Conservation (phyloP, 106 monocot genomes). For the Hemerocallis citrina region DNA sequence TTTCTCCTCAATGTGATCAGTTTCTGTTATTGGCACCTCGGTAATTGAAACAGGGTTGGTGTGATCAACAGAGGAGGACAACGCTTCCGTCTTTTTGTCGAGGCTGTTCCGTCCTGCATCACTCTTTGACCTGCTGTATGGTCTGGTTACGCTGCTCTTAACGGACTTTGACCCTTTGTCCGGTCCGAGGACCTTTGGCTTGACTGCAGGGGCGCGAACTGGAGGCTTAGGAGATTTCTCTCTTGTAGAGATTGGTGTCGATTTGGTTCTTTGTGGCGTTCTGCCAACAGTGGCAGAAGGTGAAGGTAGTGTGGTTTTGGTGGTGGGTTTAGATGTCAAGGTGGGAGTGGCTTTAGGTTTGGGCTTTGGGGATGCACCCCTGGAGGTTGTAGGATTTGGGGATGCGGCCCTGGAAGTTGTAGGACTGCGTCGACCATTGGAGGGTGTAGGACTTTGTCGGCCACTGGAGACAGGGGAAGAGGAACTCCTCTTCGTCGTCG, state of each 20-base stretch:
- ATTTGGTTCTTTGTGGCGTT: background rate
- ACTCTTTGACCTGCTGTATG: slow-evolving; percentile 1
- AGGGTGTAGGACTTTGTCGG: background rate
- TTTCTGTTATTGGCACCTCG: background rate
- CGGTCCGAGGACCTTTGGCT: background rate
- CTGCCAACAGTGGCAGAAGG: background rate
- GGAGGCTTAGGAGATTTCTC: background rate
- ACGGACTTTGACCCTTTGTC: no score
- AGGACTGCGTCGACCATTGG: background rate
- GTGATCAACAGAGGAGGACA: background rate
- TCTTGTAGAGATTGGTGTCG: background rate
- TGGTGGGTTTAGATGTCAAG: background rate
- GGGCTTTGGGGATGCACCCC: background rate
- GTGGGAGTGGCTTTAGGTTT: background rate
- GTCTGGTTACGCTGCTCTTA: background rate
- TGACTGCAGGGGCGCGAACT: background rate
- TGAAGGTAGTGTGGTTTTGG: background rate
- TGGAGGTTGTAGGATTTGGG: background rate
- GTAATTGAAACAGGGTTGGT: background rate
- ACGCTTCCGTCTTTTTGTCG: background rate
- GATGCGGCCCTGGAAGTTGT: background rate
- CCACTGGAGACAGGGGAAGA: background rate
- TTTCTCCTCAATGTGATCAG: background rate
- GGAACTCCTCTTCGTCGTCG: background rate
- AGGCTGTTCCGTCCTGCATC: no score